phyloP scores from a whole-genome alignment of 2,329 filamentous ascomycete genomes.

The Chaetomiaceae sp. region DNA sequence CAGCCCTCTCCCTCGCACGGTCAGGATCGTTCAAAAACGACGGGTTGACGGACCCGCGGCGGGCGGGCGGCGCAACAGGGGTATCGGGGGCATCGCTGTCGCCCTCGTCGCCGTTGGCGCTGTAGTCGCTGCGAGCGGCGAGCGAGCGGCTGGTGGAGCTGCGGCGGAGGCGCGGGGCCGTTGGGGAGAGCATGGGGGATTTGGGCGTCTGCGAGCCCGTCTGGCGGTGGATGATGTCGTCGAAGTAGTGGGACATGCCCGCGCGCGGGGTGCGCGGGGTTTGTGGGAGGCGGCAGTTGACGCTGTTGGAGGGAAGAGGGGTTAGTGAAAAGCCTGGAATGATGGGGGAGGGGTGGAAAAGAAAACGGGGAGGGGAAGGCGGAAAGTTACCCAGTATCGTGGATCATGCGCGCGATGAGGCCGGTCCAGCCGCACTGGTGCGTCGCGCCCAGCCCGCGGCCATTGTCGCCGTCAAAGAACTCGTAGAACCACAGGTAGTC shows the following conservation, averaged over 20 bases:
- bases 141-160: constrained; percentile 82
- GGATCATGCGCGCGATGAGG: constrained; percentile 91
- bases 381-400: constrained; percentile 80
- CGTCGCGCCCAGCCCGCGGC: constrained; percentile 81
- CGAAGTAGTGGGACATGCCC: constrained; percentile 90
- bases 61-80: constrained; percentile 20
- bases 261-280: constrained; percentile 83
- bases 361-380: neutral
- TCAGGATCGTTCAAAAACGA: constrained; percentile 42
- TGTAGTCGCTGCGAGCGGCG: constrained; percentile 76
- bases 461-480: constrained; percentile 91
- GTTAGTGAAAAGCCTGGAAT: constrained; percentile 36
- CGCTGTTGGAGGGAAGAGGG: constrained; percentile 44
- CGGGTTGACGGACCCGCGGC: constrained; percentile 29
- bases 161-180: constrained; percentile 54
- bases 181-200: constrained; percentile 33
- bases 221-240: constrained; percentile 72
- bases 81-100: constrained; percentile 29
- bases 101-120: constrained; percentile 35
- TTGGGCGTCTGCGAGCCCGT: constrained; percentile 37
- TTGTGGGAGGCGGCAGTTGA: constrained; percentile 86
- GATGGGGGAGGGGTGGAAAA: neutral
- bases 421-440: constrained; percentile 98
- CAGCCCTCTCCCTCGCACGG: constrained; percentile 42
- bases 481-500: constrained; percentile 95